Evolutionary conservation across 2,329 filamentous ascomycete genomes (phyloP).

Genomic region (Cladosporium sp.): DNA sequence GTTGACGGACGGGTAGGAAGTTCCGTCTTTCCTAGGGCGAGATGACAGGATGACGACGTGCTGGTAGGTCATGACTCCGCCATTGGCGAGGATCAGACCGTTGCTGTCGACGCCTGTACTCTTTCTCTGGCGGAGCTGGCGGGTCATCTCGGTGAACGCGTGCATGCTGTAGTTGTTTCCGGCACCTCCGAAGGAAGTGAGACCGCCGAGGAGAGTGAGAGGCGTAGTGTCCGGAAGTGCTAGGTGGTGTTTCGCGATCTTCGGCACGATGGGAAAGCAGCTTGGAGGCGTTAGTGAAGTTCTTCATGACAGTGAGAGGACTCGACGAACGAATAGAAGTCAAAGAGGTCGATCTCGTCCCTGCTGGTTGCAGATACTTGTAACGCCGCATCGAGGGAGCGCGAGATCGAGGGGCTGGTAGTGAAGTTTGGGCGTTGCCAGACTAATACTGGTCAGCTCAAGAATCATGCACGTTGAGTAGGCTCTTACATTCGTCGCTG

Average conservation of each 20-base stretch:
- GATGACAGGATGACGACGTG: slow-evolving; percentile 62
- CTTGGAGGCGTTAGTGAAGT: slow-evolving; percentile 38
- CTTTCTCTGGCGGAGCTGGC: slow-evolving; percentile 49
- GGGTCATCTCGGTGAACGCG: slow-evolving; percentile 59
- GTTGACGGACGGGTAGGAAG: slow-evolving; percentile 51
- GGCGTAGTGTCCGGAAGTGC: slow-evolving; percentile 55
- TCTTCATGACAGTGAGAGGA: background rate
- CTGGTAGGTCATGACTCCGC: slow-evolving; percentile 66
- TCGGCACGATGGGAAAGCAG: slow-evolving; percentile 71
- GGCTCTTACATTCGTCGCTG: slow-evolving; percentile 52
- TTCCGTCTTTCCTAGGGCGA: slow-evolving; percentile 42
- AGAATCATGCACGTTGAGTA: background rate
- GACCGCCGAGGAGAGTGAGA: slow-evolving; percentile 63
- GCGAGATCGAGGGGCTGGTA: slow-evolving; percentile 60
- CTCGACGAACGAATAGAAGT: slow-evolving; percentile 61
- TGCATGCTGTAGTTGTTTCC: slow-evolving; percentile 74
- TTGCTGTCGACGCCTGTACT: slow-evolving; percentile 44
- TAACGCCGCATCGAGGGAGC: slow-evolving; percentile 59
- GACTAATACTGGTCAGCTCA: slow-evolving; percentile 45
- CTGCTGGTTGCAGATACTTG: slow-evolving; percentile 49
- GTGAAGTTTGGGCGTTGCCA: slow-evolving; percentile 64
- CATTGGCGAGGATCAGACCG: slow-evolving; percentile 66
- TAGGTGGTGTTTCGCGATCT: slow-evolving; percentile 64
- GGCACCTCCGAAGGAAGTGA: slow-evolving; percentile 70
- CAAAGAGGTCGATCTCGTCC: slow-evolving; percentile 60